phyloP scores from a whole-genome alignment of 1,284 basidiomycete genomes.

The Malassezia dermatis region DNA sequence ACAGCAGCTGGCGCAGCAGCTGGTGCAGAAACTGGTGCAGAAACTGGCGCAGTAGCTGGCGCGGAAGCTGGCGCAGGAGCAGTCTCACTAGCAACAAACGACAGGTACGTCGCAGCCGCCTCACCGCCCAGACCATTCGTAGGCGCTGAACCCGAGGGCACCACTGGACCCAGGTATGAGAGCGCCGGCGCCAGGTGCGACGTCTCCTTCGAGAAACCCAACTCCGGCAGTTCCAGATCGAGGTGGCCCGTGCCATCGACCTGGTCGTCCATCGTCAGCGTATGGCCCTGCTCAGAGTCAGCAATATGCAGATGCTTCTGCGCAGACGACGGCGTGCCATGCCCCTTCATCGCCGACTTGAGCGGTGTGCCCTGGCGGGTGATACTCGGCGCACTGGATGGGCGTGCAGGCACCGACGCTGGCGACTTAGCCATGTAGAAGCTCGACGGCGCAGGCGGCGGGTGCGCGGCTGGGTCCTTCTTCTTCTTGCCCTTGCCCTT shows the following conservation, averaged over 20 bases:
- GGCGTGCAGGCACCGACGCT: not conserved
- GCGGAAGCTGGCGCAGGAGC: not conserved
- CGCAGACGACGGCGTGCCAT: slow-evolving; percentile 5
- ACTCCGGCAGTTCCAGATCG: slow-evolving; percentile 17
- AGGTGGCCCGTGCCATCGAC: slow-evolving; percentile 42
- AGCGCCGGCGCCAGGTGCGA: not conserved
- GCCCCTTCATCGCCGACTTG: slow-evolving; percentile 10
- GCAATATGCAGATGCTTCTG: not conserved
- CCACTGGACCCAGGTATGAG: not conserved
- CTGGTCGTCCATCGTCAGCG: slow-evolving; percentile 30
- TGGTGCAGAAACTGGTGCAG: not conserved
- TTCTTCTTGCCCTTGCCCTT: slow-evolving; percentile 16
- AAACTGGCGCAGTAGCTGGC: not conserved
- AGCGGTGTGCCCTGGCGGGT: slow-evolving; percentile 1
- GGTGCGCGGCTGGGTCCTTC: slow-evolving; percentile 3
- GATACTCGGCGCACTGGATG: not conserved
- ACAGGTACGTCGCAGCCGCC: not conserved
- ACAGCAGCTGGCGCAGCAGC: not conserved
- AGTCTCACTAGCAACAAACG: not conserved
- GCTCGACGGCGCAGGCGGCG: slow-evolving; percentile 17
- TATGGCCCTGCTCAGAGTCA: slow-evolving; percentile 1
- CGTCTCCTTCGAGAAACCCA: not conserved
- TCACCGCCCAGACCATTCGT: not conserved
- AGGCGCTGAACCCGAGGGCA: not conserved
- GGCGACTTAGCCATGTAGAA: slow-evolving; percentile 13